Evolutionary conservation across 2,329 filamentous ascomycete species (phyloP), one percentile per base, ranked within the genome.

Genomic region (Aphanoascus verrucosus): DNA sequence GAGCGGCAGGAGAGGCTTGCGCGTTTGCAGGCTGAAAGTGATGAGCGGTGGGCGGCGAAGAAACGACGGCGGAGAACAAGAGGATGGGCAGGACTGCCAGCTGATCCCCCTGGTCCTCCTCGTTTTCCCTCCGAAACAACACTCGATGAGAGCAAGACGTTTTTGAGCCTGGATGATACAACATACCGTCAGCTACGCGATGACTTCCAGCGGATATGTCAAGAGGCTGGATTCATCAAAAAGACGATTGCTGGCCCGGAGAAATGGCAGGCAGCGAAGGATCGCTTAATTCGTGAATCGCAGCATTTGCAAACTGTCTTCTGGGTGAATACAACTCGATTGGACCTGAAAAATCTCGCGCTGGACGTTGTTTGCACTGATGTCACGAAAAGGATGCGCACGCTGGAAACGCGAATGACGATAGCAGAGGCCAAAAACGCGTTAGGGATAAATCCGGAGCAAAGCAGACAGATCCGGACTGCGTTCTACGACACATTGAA

Each of bases 91-190:
- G 82, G 83, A 1, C 66, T 86, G 23, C 81, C 84, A 12, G 77
- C 83, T 37, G 84, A 87, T 63, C 80, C 81, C 5, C 77, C 82
- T 1, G 81, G 82, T 3, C 80, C 83, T 17, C 82, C 84, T 12
- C 80, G 87, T 19, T 93, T 88, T 58, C 85, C 85, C 0, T 91
- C 86, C 0, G 87, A 93, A 67, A 90, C 85, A 11, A 90, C 86
- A 0, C 79, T 93, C 55, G 84, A 87, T 59, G 85, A 91, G 67
- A 84, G 84, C 63, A 87, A 88, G 63, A 75, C 76, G 11, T 84
- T 83, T 55, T 72, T 94, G 28, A 74, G 71, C 37, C 72, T 94
- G 34, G 79, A 85, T 61, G 79, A 77, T 47, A 67, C 74, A 1
- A 71, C 78, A 41, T 93, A 93, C 65, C 76, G 75, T 32, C 70